These are phyloP conservation scores for Udeniomyces megalosporus DNA, from an alignment of 768 basidiomycete genomes.

Conservation along the genomic window DNA sequence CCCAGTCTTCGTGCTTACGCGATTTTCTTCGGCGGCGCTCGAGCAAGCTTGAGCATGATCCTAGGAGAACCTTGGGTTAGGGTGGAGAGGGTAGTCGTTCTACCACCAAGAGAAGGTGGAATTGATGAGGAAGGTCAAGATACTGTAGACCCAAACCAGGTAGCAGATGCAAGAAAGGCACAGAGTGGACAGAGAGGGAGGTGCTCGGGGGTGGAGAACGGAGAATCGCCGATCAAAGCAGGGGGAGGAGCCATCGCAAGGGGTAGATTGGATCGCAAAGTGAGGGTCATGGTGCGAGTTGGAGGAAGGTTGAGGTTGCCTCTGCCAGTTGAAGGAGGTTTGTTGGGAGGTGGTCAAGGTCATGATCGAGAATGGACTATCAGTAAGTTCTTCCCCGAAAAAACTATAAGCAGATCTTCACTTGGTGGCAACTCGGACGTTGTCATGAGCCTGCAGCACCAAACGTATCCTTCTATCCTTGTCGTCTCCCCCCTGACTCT, in stretches of 20 bases:
- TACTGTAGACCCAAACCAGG: no score
- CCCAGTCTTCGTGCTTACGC: background rate
- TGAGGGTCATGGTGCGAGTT: background rate
- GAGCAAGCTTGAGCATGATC: background rate
- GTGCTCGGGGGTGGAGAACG: no score
- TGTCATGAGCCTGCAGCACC: background rate
- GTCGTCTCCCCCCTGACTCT: background rate
- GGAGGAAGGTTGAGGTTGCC: background rate
- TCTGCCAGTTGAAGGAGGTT: background rate
- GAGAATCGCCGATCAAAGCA: background rate
- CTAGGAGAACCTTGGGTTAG: background rate
- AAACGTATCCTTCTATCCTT: background rate
- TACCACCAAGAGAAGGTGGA: background rate
- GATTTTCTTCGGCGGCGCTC: background rate
- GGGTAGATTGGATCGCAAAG: background rate
- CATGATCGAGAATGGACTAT: slow-evolving; percentile 1
- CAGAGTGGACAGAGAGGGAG: no score
- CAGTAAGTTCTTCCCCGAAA: background rate
- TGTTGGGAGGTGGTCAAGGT: background rate
- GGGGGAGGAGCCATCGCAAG: background rate
- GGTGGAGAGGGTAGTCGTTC: background rate
- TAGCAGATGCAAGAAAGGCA: no score
- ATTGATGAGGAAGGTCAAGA: no score
- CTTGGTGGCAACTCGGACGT: slow-evolving; percentile 35
- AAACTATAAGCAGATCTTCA: slow-evolving; percentile 26